Base-by-base conservation (phyloP, 208 protist species). In the Leishmania martiniquensis region DNA sequence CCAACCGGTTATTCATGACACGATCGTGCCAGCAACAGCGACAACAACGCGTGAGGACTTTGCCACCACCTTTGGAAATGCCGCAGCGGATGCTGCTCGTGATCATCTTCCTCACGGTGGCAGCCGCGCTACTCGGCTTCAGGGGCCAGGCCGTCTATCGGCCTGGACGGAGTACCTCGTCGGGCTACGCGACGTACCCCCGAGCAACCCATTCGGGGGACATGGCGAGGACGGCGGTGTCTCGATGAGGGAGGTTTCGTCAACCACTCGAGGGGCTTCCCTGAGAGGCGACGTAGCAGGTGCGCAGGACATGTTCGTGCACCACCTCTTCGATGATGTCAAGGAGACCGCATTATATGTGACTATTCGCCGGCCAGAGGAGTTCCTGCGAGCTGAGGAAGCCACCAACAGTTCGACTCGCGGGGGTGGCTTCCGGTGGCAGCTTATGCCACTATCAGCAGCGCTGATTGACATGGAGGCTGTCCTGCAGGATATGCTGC, bases 91-190 rank as follows among this genome's bases (percentile, higher is more conserved):
- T 7, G 44, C 25, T 29, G 66, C 66, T 17, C n/a, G n/a, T n/a
- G 25, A 22, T 20, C 34, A 47, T 42, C 44, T 29, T 37, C 44
- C 7, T n/a, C 25, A n/a, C 20, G 34, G 25, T 15, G 47, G 68
- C n/a, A 20, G 68, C 68, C 25, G 32, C 32, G 15, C 68, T 59
- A 17, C 44, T 47, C 15, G n/a, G 20, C 25, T 51, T 45, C 42
- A 29, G 65, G 2, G 44, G 45, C 72, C 77, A 1, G 32, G 37
- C 10, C 60, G 59, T 34, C 63, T 82, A 7, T 82, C 78, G 0
- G 65, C 73, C 10, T 82, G 78, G 78, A 39, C 66, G 57, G 55
- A 77, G 55, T 82, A 82, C 72, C 78, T 82, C n/a, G 72, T 78
- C 25, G 78, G 78, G 25, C 47, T 78, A 44, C 70, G 70, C n/a